Evolutionary conservation across 495 filamentous ascomycete species (phyloP).

Genomic region (Glonium stellatum): DNA sequence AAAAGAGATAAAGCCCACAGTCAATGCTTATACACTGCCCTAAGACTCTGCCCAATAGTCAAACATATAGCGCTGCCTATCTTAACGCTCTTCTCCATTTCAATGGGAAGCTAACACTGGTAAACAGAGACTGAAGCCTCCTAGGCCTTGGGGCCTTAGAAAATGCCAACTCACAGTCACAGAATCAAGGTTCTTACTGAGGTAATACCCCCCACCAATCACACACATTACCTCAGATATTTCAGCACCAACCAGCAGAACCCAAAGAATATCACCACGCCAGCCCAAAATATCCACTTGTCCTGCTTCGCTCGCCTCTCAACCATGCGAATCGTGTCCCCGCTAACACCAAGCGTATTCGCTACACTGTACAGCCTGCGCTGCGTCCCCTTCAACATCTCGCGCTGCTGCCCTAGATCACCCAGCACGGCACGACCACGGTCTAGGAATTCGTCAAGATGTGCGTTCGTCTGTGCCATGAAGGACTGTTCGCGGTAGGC

Average conservation of each 20-base stretch:
- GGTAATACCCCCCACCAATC: background rate
- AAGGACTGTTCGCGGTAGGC: conserved; percentile 89
- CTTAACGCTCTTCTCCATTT: background rate
- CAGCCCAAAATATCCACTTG: conserved; percentile 94
- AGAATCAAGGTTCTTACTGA: no score
- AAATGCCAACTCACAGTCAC: no score
- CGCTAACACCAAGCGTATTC: conserved; percentile 87
- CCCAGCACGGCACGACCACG: conserved; percentile 82
- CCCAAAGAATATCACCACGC: conserved; percentile 78
- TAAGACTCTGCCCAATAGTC: background rate
- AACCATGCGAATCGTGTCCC: conserved; percentile 94
- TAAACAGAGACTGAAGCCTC: background rate
- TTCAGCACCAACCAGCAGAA: conserved; percentile 89
- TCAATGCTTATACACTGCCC: background rate
- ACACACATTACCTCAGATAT: conserved; percentile 57
- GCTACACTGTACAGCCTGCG: conserved; percentile 82
- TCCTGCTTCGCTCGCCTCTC: conserved; percentile 87
- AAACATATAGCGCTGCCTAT: background rate
- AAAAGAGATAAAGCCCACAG: background rate
- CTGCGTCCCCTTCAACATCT: conserved; percentile 92
- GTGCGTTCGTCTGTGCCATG: conserved; percentile 65
- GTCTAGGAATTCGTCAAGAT: conserved; percentile 90
- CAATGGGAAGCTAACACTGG: background rate
- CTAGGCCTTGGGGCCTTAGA: background rate
- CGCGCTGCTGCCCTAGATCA: conserved; percentile 82